Conservation (phyloP, 345 rosid species). For the Microcos paniculata region DNA sequence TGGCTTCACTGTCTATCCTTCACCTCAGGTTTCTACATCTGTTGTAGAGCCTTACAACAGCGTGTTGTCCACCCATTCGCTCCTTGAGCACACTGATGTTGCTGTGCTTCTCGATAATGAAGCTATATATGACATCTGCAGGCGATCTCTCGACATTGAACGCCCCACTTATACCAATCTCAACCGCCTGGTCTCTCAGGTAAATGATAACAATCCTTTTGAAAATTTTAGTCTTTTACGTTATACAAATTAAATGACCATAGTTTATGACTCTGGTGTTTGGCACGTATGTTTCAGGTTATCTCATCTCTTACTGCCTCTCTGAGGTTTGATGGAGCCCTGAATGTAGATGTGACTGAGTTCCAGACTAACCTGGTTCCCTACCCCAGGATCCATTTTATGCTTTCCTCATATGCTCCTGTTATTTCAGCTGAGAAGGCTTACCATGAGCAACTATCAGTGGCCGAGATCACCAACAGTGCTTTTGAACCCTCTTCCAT, state of each 20-base stretch:
- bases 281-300: constrained; percentile 31
- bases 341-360: constrained; percentile 63
- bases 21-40: constrained; percentile 63
- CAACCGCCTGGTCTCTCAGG: constrained; percentile 62
- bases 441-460: constrained; percentile 56
- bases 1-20: constrained; percentile 57
- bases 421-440: constrained; percentile 61
- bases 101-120: constrained; percentile 56
- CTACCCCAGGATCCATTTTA: constrained; percentile 61
- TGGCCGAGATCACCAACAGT: constrained; percentile 63
- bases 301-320: constrained; percentile 64
- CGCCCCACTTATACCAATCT: constrained; percentile 62
- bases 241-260: background rate
- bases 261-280: background rate
- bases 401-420: constrained; percentile 64
- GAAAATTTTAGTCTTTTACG: no score
- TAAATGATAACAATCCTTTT: background rate
- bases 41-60: constrained; percentile 62
- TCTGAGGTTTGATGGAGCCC: constrained; percentile 60
- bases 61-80: constrained; percentile 57
- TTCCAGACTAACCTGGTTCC: constrained; percentile 68
- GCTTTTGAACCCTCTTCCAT: constrained; percentile 60
- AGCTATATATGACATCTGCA: constrained; percentile 60
- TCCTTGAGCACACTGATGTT: constrained; percentile 62
- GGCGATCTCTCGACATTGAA: constrained; percentile 63